Evolutionary conservation across 352 stramenopile species (phyloP).

Genomic region (Pythium chondricola): DNA sequence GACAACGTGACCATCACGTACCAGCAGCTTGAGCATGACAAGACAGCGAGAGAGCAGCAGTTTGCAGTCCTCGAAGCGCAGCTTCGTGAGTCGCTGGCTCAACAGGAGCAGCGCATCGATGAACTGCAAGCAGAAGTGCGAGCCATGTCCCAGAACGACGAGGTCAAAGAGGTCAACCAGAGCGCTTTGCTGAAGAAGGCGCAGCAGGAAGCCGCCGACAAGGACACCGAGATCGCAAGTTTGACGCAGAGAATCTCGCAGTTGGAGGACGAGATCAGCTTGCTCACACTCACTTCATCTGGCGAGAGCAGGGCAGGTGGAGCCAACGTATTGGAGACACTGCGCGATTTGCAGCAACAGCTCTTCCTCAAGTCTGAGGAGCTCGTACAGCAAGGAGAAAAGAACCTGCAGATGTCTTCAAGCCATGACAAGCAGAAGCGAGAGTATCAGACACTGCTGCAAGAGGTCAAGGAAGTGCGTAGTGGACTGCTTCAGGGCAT

Average conservation of each 20-base stretch:
- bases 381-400: conserved; percentile 70
- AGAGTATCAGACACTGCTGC: conserved; percentile 35
- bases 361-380: conserved; percentile 69
- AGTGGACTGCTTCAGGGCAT: conserved; percentile 49
- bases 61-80: conserved; percentile 19
- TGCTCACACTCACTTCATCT: conserved; percentile 29
- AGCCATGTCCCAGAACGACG: conserved; percentile 20
- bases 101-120: conserved; percentile 10
- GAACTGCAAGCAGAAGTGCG: conserved; percentile 22
- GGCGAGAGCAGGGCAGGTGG: conserved; percentile 13
- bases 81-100: conserved; percentile 23
- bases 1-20: conserved; percentile 33
- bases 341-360: conserved; percentile 59
- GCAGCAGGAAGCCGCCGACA: conserved; percentile 31
- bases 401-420: conserved; percentile 41
- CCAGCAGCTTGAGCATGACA: conserved; percentile 26
- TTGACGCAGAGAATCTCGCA: conserved; percentile 29
- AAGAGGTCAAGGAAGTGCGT: conserved; percentile 48
- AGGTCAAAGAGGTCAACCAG: conserved; percentile 30
- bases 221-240: conserved; percentile 26
- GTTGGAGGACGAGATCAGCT: conserved; percentile 46
- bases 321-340: conserved; percentile 3
- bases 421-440: conserved; percentile 36
- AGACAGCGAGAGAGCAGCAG: conserved; percentile 17
- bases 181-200: conserved; percentile 27